Evolutionary conservation across 805 yeast species (phyloP), one percentile per base, ranked within the genome.

Genomic region (Ogataea salicorniae): DNA sequence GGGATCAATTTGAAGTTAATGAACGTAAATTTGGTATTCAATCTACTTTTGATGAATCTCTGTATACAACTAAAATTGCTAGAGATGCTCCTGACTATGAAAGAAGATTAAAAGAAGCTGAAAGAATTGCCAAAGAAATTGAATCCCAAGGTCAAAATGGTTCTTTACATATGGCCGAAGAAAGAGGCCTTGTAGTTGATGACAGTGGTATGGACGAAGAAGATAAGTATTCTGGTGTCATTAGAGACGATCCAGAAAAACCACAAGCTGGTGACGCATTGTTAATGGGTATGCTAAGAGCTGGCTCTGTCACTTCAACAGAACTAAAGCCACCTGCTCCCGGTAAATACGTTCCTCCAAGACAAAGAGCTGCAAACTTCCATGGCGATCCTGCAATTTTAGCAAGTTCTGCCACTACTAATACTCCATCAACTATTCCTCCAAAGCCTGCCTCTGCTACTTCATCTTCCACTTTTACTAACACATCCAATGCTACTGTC

Each of bases 1-100:
- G 98, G 98, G 97, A 94, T 68, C 99, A 94, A 70, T 94, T 94
- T 68, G 85, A 87, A 46, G 92, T 81, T n/a, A 94, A 94, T 66
- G 85, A 87, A 63, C 77, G 81, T 48, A 84, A 87, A 67, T 94
- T 94, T 65, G 97, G 97, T 36, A 84, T 94, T 42, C 83, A 79
- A 54, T 83, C 96, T 0, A 77, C 88, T 34, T 86, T 77, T 64
- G 92, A 91, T 63, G 98, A 92, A 67, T 81, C 82, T 63, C 71
- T 85, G 51, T 92, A 92, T 68, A 92, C 98, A 22, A 90, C 97
- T 0, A 79, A 79, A 52, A 69, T 85, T 62, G 64, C 90, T 60
- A 84, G 73, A 46, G 64, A 74, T 39, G 86, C 84, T 51, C 94
- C 96, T 14, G 87, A 87, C 55, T 94, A 80, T 65, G 67, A 73